Conservation (phyloP, 345 rosid species). For the Citrus glauca region DNA sequence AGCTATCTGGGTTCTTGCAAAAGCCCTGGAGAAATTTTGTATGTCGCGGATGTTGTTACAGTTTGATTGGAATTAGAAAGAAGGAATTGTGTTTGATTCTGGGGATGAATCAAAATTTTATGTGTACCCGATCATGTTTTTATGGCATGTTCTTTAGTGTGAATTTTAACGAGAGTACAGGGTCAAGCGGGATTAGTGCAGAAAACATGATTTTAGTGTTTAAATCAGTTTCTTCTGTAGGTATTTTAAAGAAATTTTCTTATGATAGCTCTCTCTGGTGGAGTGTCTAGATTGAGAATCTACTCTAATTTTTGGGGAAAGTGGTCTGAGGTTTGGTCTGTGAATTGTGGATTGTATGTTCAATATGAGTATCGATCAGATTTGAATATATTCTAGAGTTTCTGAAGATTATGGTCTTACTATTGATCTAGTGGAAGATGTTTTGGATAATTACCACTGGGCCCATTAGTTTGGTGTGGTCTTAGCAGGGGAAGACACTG, state of each 20-base stretch:
- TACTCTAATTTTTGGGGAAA: not conserved
- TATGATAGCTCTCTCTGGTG: not conserved
- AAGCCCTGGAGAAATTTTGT: not conserved
- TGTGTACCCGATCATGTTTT: not conserved
- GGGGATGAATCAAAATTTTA: not conserved
- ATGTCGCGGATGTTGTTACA: not conserved
- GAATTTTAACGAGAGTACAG: not conserved
- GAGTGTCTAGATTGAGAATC: not conserved
- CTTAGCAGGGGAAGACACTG: not conserved
- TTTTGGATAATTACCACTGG: not conserved
- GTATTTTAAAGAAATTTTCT: not conserved
- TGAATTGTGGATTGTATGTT: not conserved
- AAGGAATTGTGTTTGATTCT: not conserved
- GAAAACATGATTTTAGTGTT: not conserved
- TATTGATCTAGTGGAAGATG: not conserved
- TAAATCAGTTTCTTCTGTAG: not conserved
- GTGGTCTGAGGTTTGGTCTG: not conserved
- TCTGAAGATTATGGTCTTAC: not conserved
- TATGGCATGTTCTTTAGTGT: not conserved
- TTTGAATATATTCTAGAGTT: not conserved
- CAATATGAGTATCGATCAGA: not conserved
- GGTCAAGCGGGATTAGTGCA: not conserved
- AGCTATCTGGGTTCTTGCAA: not conserved
- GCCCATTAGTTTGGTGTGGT: not conserved
- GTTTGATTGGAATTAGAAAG: not conserved